Percentiles rank a stretch among this genome's conserved stretches.
Conservation (phyloP, 2,329 filamentous ascomycete genomes). For the Nemania sp. region DNA sequence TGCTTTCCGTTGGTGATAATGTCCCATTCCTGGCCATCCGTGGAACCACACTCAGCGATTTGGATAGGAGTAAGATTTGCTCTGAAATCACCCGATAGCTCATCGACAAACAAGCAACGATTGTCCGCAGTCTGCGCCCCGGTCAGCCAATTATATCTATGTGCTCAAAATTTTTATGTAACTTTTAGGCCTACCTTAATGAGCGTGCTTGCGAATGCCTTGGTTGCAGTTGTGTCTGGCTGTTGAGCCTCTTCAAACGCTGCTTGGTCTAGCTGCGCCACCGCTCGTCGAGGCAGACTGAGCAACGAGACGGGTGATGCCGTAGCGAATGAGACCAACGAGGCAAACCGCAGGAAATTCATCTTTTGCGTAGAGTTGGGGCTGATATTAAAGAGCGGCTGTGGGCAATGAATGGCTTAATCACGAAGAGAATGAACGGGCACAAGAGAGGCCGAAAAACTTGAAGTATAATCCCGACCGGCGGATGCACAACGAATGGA, state of each 20-base stretch:
- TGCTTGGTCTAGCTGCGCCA: constrained; percentile 42
- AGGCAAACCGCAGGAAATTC: constrained; percentile 12
- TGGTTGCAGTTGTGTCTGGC: constrained; percentile 46
- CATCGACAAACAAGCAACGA: constrained; percentile 47
- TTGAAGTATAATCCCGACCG: constrained; percentile 18
- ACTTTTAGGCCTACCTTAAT: constrained; percentile 40
- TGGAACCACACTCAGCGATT: constrained; percentile 46
- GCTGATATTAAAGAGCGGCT: no score
- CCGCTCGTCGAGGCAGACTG: constrained; percentile 29
- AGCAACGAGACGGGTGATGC: constrained; percentile 19
- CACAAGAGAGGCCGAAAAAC: neutral
- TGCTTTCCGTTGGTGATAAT: constrained; percentile 53
- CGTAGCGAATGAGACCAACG: constrained; percentile 19
- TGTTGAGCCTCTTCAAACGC: constrained; percentile 49
- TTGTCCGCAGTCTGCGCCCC: constrained; percentile 43
- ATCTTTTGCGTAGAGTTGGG: neutral
- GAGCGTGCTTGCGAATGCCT: constrained; percentile 44
- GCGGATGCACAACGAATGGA: constrained; percentile 18
- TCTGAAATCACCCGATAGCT: constrained; percentile 50
- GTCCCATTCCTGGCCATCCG: constrained; percentile 48
- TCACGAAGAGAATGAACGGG: neutral
- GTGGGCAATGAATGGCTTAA: no score
- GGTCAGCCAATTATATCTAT: no score
- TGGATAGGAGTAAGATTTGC: constrained; percentile 50
- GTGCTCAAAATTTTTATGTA: neutral